phyloP scores from a whole-genome alignment of 2,329 filamentous ascomycete species.

The Colletotrichum kahawae region DNA sequence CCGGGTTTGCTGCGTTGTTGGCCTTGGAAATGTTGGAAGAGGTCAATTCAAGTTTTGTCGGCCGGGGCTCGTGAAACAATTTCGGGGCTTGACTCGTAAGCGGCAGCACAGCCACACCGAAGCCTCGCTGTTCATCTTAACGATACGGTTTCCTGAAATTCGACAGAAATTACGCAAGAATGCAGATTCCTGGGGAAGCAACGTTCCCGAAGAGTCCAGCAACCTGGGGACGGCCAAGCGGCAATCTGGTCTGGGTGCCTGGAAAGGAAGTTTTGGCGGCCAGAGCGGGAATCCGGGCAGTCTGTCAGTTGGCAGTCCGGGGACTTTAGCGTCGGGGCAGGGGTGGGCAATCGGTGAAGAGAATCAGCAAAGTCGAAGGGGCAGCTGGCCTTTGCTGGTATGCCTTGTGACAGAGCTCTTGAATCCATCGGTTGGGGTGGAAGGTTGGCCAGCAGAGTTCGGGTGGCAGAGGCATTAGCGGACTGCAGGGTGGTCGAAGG shows the following conservation, averaged over 20 bases:
- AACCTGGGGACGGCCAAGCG: neutral
- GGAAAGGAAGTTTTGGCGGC: neutral
- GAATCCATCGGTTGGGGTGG: neutral
- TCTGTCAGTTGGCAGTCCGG: neutral
- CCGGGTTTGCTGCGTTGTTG: neutral
- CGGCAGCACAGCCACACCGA: slow-evolving; percentile 10
- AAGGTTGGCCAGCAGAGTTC: neutral
- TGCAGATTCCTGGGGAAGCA: neutral
- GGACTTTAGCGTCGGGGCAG: neutral
- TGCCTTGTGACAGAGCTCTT: neutral
- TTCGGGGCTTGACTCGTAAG: slow-evolving; percentile 15
- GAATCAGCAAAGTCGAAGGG: neutral
- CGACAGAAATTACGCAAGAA: neutral
- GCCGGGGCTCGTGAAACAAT: neutral
- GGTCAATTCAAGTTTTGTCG: neutral
- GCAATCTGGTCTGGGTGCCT: neutral
- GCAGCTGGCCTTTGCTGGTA: neutral
- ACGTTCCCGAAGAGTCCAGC: neutral
- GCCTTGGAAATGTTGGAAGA: neutral
- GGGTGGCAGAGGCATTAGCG: slow-evolving; percentile 1
- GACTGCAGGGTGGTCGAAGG: neutral
- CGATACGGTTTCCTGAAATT: neutral
- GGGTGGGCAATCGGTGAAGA: neutral
- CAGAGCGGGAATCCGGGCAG: neutral
- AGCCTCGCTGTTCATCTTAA: slow-evolving; percentile 13